Conservation (phyloP, 73 alveolate genomes). For the Tetrahymena malaccensis region DNA sequence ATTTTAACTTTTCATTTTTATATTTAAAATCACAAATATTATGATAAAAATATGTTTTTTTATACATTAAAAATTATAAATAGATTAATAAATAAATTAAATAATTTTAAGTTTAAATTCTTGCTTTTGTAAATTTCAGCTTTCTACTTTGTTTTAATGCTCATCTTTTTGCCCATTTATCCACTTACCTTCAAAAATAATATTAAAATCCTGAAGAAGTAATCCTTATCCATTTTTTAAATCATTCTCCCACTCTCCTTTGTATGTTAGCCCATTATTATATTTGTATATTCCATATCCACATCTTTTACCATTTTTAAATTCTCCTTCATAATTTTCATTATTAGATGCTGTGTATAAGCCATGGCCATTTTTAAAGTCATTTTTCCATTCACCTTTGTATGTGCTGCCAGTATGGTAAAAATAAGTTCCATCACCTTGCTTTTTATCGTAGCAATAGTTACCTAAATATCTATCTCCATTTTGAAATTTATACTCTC, state of each 20-base stretch:
- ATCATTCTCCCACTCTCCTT: neutral
- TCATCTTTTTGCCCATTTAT: neutral
- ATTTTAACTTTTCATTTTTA: too few species aligned
- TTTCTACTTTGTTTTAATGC: neutral
- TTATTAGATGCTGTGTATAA: neutral
- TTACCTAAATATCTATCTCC: constrained; percentile 5
- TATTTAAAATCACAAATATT: too few species aligned
- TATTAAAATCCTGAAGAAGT: neutral
- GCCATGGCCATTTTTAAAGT: neutral
- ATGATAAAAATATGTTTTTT: too few species aligned
- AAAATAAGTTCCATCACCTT: neutral
- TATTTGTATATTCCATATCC: constrained; percentile 13
- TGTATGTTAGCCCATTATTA: neutral
- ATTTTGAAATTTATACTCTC: constrained; percentile 31
- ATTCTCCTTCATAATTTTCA: neutral
- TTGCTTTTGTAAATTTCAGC: neutral
- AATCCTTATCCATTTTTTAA: neutral
- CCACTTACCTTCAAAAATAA: neutral
- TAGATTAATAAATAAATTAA: too few species aligned
- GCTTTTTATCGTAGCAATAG: neutral
- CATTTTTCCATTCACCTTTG: neutral
- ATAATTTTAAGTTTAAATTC: too few species aligned
- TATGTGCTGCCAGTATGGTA: neutral
- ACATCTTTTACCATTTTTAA: constrained; percentile 3
- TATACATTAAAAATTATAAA: too few species aligned